phyloP scores from a whole-genome alignment of 2,329 filamentous ascomycete species.

The Colletotrichum sidae region DNA sequence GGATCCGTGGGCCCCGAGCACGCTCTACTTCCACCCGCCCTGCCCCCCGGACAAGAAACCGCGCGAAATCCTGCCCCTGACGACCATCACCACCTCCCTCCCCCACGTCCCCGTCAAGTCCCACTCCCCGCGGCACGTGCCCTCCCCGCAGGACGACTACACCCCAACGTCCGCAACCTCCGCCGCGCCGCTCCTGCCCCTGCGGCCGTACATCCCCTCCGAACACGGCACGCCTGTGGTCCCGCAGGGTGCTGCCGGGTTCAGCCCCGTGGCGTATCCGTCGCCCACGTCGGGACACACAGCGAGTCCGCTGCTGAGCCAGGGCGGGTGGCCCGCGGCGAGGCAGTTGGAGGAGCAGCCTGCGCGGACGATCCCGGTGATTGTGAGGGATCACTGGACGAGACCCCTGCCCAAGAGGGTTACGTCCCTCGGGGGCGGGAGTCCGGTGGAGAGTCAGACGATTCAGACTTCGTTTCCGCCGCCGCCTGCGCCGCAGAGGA shows the following conservation, averaged over 20 bases:
- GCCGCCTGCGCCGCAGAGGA: slow-evolving; percentile 46
- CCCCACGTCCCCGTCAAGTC: slow-evolving; percentile 25
- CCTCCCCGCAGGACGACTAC: slow-evolving; percentile 38
- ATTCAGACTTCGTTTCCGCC: slow-evolving; percentile 55
- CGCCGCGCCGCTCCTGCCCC: slow-evolving; percentile 48
- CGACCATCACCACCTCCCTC: slow-evolving; percentile 32
- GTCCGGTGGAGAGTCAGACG: slow-evolving; percentile 49
- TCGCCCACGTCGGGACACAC: slow-evolving; percentile 31
- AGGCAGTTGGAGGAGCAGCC: not conserved
- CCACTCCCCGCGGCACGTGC: slow-evolving; percentile 27
- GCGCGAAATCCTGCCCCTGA: slow-evolving; percentile 14
- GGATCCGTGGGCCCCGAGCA: slow-evolving; percentile 1
- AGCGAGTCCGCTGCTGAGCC: slow-evolving; percentile 37
- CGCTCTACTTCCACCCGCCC: not conserved
- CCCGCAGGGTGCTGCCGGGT: slow-evolving; percentile 25
- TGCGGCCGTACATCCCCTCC: slow-evolving; percentile 44
- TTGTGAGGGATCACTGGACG: slow-evolving; percentile 13
- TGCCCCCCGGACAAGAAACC: slow-evolving; percentile 21
- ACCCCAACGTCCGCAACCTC: slow-evolving; percentile 50
- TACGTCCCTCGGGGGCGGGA: slow-evolving; percentile 38
- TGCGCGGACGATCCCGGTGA: slow-evolving; percentile 5
- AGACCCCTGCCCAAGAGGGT: slow-evolving; percentile 32
- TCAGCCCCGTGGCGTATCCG: slow-evolving; percentile 27
- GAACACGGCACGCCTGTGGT: slow-evolving; percentile 43
- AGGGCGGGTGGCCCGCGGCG: slow-evolving; percentile 34